A percentile compares a stretch with the other conserved stretches of the same genome.
These are phyloP conservation scores for Scheffersomyces insectosa DNA, from an alignment of 1,139 yeast genomes.

Conservation along the genomic window DNA sequence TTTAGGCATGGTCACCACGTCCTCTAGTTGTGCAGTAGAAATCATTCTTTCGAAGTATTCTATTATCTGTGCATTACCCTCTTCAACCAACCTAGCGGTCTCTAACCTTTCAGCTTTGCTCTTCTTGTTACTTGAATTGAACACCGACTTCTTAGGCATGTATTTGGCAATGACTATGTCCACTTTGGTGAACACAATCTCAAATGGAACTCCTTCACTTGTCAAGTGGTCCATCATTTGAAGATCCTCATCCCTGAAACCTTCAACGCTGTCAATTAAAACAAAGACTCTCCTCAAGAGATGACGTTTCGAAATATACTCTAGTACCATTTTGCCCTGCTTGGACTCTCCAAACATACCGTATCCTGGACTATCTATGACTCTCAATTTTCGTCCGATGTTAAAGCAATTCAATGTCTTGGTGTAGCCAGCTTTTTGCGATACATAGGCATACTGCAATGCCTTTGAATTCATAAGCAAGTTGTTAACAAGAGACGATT, in stretches of 20 bases:
- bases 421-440: conserved; percentile 71
- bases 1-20: conserved; percentile 30
- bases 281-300: conserved; percentile 60
- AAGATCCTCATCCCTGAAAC: conserved; percentile 59
- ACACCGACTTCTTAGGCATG: conserved; percentile 11
- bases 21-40: conserved; percentile 21
- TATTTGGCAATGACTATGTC: conserved; percentile 48
- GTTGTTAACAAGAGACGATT: conserved; percentile 71
- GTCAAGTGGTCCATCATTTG: conserved; percentile 51
- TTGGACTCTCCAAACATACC: conserved; percentile 61
- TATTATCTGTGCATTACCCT: conserved; percentile 25
- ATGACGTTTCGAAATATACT: conserved; percentile 56
- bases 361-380: conserved; percentile 88
- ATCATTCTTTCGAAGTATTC: conserved; percentile 24
- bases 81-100: conserved; percentile 11
- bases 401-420: conserved; percentile 74
- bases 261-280: conserved; percentile 58
- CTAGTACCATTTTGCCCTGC: conserved; percentile 70
- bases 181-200: conserved; percentile 72
- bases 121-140: conserved; percentile 1
- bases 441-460: conserved; percentile 52
- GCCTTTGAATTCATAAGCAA: conserved; percentile 35
- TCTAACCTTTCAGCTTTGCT: conserved; percentile 8
- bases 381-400: conserved; percentile 58
- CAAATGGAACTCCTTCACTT: conserved; percentile 64